Conservation (phyloP, 306 rosid genomes). For the Adenanthera pavonina region DNA sequence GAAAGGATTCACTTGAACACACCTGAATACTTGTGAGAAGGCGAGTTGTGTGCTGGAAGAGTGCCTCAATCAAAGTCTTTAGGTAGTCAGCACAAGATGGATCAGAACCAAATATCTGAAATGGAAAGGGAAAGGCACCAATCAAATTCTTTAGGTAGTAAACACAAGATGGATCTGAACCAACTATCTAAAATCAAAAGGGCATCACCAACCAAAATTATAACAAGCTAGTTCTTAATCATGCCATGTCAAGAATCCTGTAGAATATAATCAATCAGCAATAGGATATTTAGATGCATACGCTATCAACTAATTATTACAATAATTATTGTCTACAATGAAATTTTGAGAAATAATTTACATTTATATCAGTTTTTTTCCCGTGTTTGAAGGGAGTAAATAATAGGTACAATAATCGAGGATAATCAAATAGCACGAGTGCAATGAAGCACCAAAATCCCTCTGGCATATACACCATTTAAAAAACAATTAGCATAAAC, state of each 20-base stretch:
- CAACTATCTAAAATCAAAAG: conserved; percentile 78
- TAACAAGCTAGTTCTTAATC: conserved; percentile 34
- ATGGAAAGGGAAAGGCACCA: conserved; percentile 36
- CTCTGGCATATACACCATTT: background rate
- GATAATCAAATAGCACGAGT: background rate
- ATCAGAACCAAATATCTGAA: conserved; percentile 99
- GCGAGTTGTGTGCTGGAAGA: conserved; percentile 80
- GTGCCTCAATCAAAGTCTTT: conserved; percentile 86
- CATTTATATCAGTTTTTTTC: background rate
- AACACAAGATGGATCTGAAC: conserved; percentile 90
- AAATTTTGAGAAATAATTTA: background rate
- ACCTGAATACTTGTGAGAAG: conserved; percentile 95
- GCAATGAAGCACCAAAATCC: background rate
- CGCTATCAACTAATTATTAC: conserved; percentile 11
- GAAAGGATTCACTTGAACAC: conserved; percentile 35
- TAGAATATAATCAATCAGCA: conserved; percentile 2
- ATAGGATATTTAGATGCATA: conserved; percentile 17
- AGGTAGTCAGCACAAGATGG: conserved; percentile 92
- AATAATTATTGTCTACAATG: background rate
- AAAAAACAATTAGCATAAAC: background rate
- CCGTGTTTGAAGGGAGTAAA: background rate
- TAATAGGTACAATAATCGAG: background rate
- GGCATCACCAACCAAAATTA: conserved; percentile 40
- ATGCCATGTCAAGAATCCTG: conserved; percentile 3
- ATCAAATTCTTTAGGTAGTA: conserved; percentile 81